These are phyloP conservation scores for Fusarium verticillioides DNA, from an alignment of 2,329 filamentous ascomycete species.

Conservation along the genomic window DNA sequence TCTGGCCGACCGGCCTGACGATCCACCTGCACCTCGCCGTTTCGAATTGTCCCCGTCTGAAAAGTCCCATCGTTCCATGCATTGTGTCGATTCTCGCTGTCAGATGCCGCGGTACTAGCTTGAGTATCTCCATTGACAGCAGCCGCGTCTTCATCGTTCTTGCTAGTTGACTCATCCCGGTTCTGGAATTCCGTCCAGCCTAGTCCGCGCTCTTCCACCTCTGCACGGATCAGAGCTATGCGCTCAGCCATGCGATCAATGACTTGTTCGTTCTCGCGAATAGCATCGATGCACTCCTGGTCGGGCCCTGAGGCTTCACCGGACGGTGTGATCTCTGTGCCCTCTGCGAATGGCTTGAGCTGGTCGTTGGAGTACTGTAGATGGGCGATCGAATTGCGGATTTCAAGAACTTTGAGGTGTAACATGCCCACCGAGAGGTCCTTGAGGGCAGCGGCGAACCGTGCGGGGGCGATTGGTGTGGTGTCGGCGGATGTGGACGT, in stretches of 20 bases:
- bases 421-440: conserved; percentile 74
- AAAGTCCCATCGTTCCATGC: conserved; percentile 74
- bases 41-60: conserved; percentile 66
- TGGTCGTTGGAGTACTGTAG: conserved; percentile 79
- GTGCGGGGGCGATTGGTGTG: conserved; percentile 68
- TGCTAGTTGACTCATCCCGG: conserved; percentile 54
- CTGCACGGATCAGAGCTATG: conserved; percentile 69
- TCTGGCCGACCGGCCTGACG: conserved; percentile 33
- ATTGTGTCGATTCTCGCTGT: conserved; percentile 45
- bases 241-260: conserved; percentile 75
- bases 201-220: conserved; percentile 69
- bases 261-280: conserved; percentile 76
- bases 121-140: conserved; percentile 34
- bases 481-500: conserved; percentile 67
- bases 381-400: conserved; percentile 79
- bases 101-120: neutral
- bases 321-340: conserved; percentile 49
- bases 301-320: conserved; percentile 57
- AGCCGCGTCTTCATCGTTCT: conserved; percentile 43
- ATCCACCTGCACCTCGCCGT: conserved; percentile 62
- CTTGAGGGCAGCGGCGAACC: conserved; percentile 74
- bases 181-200: conserved; percentile 68
- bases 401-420: conserved; percentile 79
- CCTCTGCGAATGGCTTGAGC: conserved; percentile 74
- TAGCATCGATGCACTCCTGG: conserved; percentile 78